Evolutionary conservation across 805 yeast genomes (phyloP).

Genomic region (Starmerella apis): DNA sequence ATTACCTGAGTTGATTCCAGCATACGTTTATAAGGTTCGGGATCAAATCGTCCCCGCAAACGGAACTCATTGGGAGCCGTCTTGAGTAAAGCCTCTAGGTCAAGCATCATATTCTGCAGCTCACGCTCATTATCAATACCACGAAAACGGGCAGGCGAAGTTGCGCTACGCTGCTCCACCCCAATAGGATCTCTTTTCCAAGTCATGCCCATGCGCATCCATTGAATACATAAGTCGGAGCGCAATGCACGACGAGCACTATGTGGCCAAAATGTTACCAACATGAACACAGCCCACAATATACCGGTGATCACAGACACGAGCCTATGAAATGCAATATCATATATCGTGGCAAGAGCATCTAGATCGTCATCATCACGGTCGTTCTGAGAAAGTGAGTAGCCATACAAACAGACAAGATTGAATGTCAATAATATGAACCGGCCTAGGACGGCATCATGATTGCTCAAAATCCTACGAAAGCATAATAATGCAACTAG

Average conservation of each 20-base stretch:
- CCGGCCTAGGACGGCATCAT: constrained; percentile 32
- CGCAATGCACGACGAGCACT: constrained; percentile 64
- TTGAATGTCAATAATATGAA: constrained; percentile 68
- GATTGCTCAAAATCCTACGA: constrained; percentile 47
- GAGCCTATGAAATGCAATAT: constrained; percentile 70
- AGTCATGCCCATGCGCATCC: constrained; percentile 70
- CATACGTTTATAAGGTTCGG: constrained; percentile 40
- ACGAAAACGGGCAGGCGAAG: constrained; percentile 8
- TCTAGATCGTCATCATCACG: constrained; percentile 44
- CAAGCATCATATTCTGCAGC: constrained; percentile 47
- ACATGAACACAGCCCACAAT: constrained; percentile 63
- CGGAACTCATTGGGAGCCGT: constrained; percentile 71
- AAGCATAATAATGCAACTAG: constrained; percentile 36
- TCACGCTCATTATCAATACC: constrained; percentile 32
- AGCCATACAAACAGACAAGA: constrained; percentile 65
- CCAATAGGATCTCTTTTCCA: constrained; percentile 69
- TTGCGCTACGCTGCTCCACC: constrained; percentile 4
- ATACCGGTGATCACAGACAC: constrained; percentile 64
- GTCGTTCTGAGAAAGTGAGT: constrained; percentile 51
- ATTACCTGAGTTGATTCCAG: constrained; percentile 51
- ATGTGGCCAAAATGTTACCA: constrained; percentile 57
- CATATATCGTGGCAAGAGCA: constrained; percentile 61
- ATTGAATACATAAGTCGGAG: constrained; percentile 52
- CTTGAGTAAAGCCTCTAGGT: constrained; percentile 47
- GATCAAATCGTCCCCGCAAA: constrained; percentile 62